Conservation (phyloP, 768 basidiomycete species). For the Suillus placidus region DNA sequence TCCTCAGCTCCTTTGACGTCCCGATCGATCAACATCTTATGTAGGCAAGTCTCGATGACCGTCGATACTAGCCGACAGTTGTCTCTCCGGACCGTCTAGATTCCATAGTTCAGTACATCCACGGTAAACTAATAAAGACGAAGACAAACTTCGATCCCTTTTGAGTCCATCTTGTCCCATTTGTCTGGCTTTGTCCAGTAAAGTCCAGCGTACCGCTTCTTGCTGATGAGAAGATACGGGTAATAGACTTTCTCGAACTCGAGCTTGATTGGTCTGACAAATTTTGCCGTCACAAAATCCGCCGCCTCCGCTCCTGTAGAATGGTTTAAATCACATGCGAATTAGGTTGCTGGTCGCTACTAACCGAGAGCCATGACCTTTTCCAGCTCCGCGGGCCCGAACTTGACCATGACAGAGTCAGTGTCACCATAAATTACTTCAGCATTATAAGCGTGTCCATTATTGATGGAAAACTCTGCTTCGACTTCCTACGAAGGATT, state of each 20-base stretch:
- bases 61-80: conserved; percentile 99
- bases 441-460: conserved; percentile 85
- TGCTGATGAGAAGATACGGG: conserved; percentile 96
- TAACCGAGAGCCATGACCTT: conserved; percentile 89
- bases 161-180: conserved; percentile 99
- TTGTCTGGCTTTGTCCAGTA: conserved; percentile 97
- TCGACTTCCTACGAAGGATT: conserved; percentile 72
- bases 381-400: conserved; percentile 85
- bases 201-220: conserved; percentile 97
- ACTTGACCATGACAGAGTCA: conserved; percentile 98
- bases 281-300: conserved; percentile 85
- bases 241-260: conserved; percentile 99
- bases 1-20: conserved; percentile 93
- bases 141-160: conserved; percentile 89
- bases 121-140: background rate
- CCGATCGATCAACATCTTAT: conserved; percentile 96
- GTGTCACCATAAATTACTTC: conserved; percentile 98
- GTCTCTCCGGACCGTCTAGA: conserved; percentile 93
- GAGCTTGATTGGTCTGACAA: conserved; percentile 94
- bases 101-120: conserved; percentile 5
- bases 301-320: conserved; percentile 86
- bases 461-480: conserved; percentile 79
- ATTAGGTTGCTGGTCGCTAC: conserved; percentile 21
- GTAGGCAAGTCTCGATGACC: conserved; percentile 96
- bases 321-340: conserved; percentile 2